A percentile compares a stretch with the other conserved stretches of the same genome.
phyloP scores from a whole-genome alignment of 2,329 filamentous ascomycete genomes.

The Alternaria novae-zelandiae region DNA sequence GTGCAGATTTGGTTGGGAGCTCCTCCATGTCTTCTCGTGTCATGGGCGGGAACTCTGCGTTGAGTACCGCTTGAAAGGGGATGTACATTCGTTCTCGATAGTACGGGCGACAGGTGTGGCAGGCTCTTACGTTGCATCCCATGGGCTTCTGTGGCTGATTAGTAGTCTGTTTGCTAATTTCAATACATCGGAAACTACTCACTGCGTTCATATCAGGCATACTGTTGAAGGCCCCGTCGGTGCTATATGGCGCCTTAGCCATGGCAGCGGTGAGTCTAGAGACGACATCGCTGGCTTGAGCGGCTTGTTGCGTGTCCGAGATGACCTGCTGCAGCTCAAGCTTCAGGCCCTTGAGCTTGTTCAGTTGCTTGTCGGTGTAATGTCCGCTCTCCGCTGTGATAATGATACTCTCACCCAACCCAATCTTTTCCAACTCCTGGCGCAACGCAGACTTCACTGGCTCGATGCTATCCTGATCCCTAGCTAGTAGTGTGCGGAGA shows the following conservation, averaged over 20 bases:
- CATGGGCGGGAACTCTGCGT: constrained; percentile 43
- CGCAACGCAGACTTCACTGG: constrained; percentile 27
- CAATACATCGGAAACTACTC: not conserved
- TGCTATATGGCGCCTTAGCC: constrained; percentile 17
- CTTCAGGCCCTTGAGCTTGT: constrained; percentile 42
- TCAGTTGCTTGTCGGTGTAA: constrained; percentile 42
- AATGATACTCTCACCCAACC: constrained; percentile 45
- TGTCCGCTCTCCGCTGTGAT: constrained; percentile 39
- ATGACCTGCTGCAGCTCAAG: constrained; percentile 37
- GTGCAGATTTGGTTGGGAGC: constrained; percentile 47
- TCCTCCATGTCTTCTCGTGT: constrained; percentile 35
- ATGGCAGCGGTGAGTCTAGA: constrained; percentile 20
- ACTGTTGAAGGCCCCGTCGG: constrained; percentile 29
- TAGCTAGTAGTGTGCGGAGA: constrained; percentile 8
- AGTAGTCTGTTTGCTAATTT: not conserved
- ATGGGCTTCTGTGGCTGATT: constrained; percentile 6
- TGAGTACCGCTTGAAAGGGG: constrained; percentile 54
- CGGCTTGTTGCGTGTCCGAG: constrained; percentile 24
- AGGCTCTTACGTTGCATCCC: constrained; percentile 54
- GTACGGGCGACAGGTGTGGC: constrained; percentile 58
- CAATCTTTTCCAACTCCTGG: constrained; percentile 34
- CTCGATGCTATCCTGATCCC: not conserved
- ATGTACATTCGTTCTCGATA: constrained; percentile 56
- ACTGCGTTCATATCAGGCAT: constrained; percentile 18
- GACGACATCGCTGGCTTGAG: constrained; percentile 23